Evolutionary conservation across 805 yeast species (phyloP).

Genomic region (Ogataea nakhonphanomensis): DNA sequence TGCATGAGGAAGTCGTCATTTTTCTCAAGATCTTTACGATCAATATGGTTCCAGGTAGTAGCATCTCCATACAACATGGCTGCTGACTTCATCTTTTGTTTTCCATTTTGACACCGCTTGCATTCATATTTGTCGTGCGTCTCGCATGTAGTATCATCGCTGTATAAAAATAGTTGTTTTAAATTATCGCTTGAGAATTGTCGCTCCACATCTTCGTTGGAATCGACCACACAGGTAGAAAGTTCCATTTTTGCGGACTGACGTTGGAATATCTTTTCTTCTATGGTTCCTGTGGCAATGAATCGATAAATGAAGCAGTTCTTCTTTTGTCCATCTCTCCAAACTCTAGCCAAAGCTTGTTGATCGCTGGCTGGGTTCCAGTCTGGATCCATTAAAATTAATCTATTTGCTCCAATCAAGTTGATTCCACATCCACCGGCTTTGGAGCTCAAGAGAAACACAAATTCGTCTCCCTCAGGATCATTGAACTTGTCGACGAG

Average conservation of each 20-base stretch:
- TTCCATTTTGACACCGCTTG: slow-evolving; percentile 66
- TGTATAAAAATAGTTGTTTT: slow-evolving; percentile 68
- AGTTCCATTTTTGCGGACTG: slow-evolving; percentile 92
- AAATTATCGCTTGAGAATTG: slow-evolving; percentile 81
- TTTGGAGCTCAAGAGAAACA: slow-evolving; percentile 85
- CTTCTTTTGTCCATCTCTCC: slow-evolving; percentile 99
- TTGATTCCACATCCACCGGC: slow-evolving; percentile 99
- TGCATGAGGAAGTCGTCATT: slow-evolving; percentile 77
- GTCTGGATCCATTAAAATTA: slow-evolving; percentile 83
- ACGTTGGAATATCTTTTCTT: slow-evolving; percentile 92
- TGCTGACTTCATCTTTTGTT: slow-evolving; percentile 61
- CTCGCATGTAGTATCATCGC: slow-evolving; percentile 69
- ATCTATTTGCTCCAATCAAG: slow-evolving; percentile 91
- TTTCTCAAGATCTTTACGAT: slow-evolving; percentile 52
- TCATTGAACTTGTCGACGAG: slow-evolving; percentile 89
- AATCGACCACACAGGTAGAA: slow-evolving; percentile 96
- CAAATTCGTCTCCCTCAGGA: slow-evolving; percentile 83
- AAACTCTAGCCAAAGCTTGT: slow-evolving; percentile 94
- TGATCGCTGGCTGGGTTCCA: slow-evolving; percentile 99
- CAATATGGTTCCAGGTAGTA: slow-evolving; percentile 93
- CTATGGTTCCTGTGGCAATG: slow-evolving; percentile 91
- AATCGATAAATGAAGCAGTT: slow-evolving; percentile 94
- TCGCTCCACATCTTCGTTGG: slow-evolving; percentile 91
- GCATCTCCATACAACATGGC: slow-evolving; percentile 98
- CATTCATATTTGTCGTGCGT: slow-evolving; percentile 93